Evolutionary conservation across 768 basidiomycete species (phyloP).

Genomic region (Tulasnella sp.): DNA sequence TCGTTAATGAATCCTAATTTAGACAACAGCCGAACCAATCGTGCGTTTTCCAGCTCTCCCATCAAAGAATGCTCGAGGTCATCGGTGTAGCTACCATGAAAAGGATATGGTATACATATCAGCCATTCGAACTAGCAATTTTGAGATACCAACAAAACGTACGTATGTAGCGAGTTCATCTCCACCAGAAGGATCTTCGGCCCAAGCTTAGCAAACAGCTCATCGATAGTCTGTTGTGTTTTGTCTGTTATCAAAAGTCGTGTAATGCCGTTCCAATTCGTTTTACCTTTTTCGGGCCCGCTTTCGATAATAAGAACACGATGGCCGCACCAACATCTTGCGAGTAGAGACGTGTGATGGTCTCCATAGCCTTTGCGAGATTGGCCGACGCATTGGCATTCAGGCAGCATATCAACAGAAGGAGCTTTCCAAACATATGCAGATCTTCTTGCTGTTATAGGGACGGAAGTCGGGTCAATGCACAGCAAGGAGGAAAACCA

Average conservation of each 20-base stretch:
- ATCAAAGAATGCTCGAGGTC: conserved; percentile 71
- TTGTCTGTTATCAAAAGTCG: neutral
- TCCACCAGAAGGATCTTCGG: conserved; percentile 55
- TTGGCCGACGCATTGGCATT: conserved; percentile 54
- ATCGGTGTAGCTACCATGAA: conserved; percentile 33
- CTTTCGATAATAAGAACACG: conserved; percentile 66
- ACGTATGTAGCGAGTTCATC: conserved; percentile 77
- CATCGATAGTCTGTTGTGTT: conserved; percentile 51
- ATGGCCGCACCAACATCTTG: conserved; percentile 73
- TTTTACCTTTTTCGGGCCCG: conserved; percentile 49
- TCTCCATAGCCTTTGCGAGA: conserved; percentile 62
- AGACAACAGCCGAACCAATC: conserved; percentile 76
- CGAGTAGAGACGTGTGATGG: conserved; percentile 62
- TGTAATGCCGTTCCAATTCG: neutral
- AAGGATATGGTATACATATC: neutral
- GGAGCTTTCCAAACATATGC: conserved; percentile 69
- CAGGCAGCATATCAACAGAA: conserved; percentile 69
- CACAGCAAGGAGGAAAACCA: neutral
- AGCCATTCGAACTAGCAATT: neutral
- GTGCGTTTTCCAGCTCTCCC: conserved; percentile 87
- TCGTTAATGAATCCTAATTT: conserved; percentile 99
- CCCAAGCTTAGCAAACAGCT: conserved; percentile 71
- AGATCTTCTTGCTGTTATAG: conserved; percentile 68
- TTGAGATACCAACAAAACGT: conserved; percentile 23
- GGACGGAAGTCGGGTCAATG: neutral